A percentile compares a stretch with the other conserved stretches of the same genome.
Conservation (phyloP, 1,139 yeast species). For the Blastobotrys aristatus region DNA sequence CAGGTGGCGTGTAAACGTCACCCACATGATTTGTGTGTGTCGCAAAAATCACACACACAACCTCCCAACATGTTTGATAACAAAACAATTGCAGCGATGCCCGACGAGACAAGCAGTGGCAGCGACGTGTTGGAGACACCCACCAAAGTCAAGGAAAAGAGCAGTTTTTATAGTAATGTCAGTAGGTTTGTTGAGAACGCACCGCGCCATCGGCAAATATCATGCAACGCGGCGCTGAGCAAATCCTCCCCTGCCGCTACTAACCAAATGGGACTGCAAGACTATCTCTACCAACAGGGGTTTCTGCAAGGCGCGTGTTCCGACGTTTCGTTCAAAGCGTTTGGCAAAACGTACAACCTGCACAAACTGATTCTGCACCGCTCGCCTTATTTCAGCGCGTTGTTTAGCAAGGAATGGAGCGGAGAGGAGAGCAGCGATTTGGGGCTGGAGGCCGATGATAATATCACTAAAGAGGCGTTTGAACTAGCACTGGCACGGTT, state of each 20-base stretch:
- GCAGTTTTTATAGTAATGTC: neutral
- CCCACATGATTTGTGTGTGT: neutral
- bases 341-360: conserved; percentile 39
- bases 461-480: conserved; percentile 42
- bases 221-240: conserved; percentile 2
- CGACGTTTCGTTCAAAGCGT: conserved; percentile 45
- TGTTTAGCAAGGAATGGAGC: conserved; percentile 44
- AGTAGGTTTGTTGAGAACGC: neutral
- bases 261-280: conserved; percentile 25
- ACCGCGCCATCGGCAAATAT: conserved; percentile 7
- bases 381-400: conserved; percentile 43
- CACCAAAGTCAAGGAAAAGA: neutral
- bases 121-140: no score
- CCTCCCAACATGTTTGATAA: neutral
- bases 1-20: conserved; percentile 38
- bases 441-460: conserved; percentile 39
- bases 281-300: conserved; percentile 38
- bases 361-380: conserved; percentile 45
- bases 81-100: no score
- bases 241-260: neutral
- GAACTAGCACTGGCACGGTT: conserved; percentile 42
- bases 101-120: no score
- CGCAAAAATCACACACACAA: neutral
- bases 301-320: conserved; percentile 44
- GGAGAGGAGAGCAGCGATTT: conserved; percentile 24